phyloP scores from a whole-genome alignment of 2,329 filamentous ascomycete species.

The Periconia sp. region DNA sequence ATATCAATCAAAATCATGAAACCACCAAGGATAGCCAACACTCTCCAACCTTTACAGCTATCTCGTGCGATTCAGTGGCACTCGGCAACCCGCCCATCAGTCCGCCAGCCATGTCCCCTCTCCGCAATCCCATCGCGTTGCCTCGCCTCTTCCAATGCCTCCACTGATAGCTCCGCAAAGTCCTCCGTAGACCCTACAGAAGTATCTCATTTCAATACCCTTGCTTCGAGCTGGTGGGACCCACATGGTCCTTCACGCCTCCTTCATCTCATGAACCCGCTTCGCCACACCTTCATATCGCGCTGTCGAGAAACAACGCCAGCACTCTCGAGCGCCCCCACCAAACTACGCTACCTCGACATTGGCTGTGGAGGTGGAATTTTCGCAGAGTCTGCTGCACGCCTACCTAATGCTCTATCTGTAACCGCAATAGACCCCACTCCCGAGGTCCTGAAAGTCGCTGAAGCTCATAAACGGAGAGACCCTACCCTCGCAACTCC shows the following conservation, averaged over 20 bases:
- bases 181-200: conserved; percentile 76
- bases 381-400: conserved; percentile 86
- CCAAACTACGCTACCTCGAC: conserved; percentile 76
- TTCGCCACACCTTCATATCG: conserved; percentile 90
- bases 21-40: too few relatives aligned
- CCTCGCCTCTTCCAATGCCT: conserved; percentile 21
- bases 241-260: conserved; percentile 89
- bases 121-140: conserved; percentile 20
- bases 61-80: too few relatives aligned
- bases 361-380: conserved; percentile 96
- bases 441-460: conserved; percentile 74
- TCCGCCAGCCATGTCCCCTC: too few relatives aligned
- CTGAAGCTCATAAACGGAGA: conserved; percentile 73
- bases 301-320: conserved; percentile 63
- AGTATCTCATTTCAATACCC: conserved; percentile 90
- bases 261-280: conserved; percentile 96
- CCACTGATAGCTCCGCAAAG: conserved; percentile 18
- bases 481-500: conserved; percentile 71
- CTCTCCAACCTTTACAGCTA: too few relatives aligned
- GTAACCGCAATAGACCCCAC: conserved; percentile 83
- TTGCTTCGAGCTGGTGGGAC: conserved; percentile 97
- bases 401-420: conserved; percentile 65
- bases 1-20: too few relatives aligned
- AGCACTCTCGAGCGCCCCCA: conserved; percentile 27
- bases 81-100: too few relatives aligned